Evolutionary conservation across 495 filamentous ascomycete species (phyloP).

Genomic region (Aspergillus steynii): DNA sequence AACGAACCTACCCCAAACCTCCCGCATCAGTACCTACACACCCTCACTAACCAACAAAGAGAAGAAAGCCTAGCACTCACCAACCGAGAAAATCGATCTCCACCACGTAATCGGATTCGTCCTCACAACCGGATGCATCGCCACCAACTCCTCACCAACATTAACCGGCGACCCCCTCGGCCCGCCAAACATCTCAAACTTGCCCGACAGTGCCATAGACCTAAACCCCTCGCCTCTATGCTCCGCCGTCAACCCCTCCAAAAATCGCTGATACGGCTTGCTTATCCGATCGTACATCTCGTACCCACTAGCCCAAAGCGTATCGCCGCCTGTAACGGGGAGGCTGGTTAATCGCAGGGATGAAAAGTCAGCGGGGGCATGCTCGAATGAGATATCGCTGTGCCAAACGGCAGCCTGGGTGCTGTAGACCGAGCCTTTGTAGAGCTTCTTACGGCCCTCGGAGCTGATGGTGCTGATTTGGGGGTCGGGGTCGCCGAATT

Average conservation of each 20-base stretch:
- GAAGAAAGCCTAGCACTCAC: conserved; percentile 8
- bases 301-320: conserved; percentile 71
- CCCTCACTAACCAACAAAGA: not conserved
- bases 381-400: conserved; percentile 66
- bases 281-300: conserved; percentile 73
- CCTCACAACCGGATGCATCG: conserved; percentile 66
- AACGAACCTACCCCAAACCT: conserved; percentile 21
- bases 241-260: conserved; percentile 63
- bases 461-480: conserved; percentile 69
- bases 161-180: conserved; percentile 65
- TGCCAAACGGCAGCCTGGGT: conserved; percentile 49
- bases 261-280: conserved; percentile 57
- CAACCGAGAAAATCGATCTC: conserved; percentile 70
- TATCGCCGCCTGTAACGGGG: conserved; percentile 64
- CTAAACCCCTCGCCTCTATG: conserved; percentile 34
- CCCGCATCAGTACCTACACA: conserved; percentile 18
- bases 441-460: conserved; percentile 53
- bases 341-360: conserved; percentile 54
- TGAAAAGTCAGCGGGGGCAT: conserved; percentile 59
- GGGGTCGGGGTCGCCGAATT: conserved; percentile 56
- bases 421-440: conserved; percentile 18
- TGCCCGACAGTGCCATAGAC: conserved; percentile 19
- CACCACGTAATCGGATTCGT: conserved; percentile 78
- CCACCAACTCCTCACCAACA: conserved; percentile 52
- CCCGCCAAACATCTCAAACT: conserved; percentile 52